A percentile compares a stretch with the other conserved stretches of the same genome.
phyloP scores from a whole-genome alignment of 208 protist genomes.

The Trypanosoma lewisi region DNA sequence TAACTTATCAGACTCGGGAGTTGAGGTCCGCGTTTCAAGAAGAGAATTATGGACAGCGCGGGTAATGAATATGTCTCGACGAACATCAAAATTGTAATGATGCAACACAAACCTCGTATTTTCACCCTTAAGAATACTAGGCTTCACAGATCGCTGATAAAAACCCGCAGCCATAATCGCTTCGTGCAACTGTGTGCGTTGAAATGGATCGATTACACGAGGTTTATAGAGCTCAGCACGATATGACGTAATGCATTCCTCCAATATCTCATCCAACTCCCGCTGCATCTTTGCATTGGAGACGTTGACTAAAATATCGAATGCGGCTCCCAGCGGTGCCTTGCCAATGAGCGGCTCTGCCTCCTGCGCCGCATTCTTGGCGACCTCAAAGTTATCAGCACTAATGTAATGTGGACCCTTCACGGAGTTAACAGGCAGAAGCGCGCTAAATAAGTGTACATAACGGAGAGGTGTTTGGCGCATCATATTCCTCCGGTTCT shows the following conservation, averaged over 20 bases:
- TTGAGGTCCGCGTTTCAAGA: conserved; percentile 40
- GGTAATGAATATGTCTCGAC: conserved; percentile 79
- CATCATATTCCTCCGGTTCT: conserved; percentile 39
- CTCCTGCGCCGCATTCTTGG: conserved; percentile 50
- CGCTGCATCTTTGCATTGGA: conserved; percentile 38
- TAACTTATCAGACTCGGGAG: conserved; percentile 74
- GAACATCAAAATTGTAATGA: conserved; percentile 91
- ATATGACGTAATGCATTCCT: conserved; percentile 43
- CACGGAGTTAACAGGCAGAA: conserved; percentile 60
- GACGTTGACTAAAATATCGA: conserved; percentile 39
- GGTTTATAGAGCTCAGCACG: conserved; percentile 68
- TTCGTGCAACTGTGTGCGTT: conserved; percentile 80
- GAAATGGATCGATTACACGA: conserved; percentile 46
- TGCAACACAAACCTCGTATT: conserved; percentile 77
- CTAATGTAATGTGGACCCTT: conserved; percentile 40
- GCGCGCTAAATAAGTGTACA: conserved; percentile 79
- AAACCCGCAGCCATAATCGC: conserved; percentile 89
- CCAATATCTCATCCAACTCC: conserved; percentile 36
- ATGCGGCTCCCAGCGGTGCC: conserved; percentile 33
- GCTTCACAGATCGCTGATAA: conserved; percentile 63
- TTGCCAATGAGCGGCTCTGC: conserved; percentile 37
- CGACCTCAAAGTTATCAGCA: conserved; percentile 31
- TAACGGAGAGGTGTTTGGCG: conserved; percentile 37
- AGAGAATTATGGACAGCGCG: conserved; percentile 65
- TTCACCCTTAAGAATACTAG: conserved; percentile 71